Evolutionary conservation across 225 moss, liverwort and hornwort species (phyloP), one percentile per base, ranked within the genome.

Genomic region (Thuidium tamariscinum): DNA sequence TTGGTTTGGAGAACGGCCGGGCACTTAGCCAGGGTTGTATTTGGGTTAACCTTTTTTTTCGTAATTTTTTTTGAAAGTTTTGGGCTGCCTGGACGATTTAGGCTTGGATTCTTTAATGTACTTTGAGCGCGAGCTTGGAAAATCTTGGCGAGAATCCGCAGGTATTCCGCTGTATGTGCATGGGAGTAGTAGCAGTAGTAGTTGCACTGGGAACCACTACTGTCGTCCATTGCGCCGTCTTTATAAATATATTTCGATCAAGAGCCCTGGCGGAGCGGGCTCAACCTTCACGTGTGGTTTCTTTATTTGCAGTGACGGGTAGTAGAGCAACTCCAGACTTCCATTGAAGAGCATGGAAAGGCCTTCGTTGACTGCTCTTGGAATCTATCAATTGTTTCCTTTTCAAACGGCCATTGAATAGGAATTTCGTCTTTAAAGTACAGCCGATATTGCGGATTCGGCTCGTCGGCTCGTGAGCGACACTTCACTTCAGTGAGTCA

Each of bases 151-250:
- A 55, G 52, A 55, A 54, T 52, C 66, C 76, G 86, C 84, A 54
- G 86, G 41, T 84, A n/a, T 89, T 89, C 72, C 83, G 77, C 84
- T 89, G 87, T 87, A 87, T 86, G 65, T 79, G 81, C 30, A 66
- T 70, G 87, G 67, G 81, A 44, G 44, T 16, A 26, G 76, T 46
- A 32, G 62, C 44, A 46, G 80, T 46, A 29, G 79, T 30, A 29
- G 59, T 30, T 57, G 42, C 79, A 20, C 42, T 29, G 80, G 80
- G 57, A 56, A 83, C 70, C 36, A 83, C 57, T 29, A 34, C 66
- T n/a, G 66, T 66, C 37, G 66, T 36, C 73, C 39, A 48, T 62
- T 67, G 59, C 84, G 84, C 89, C 84, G 84, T 84, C 81, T 81
- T 80, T 30, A 12, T 6, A 36, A 6, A 25, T 56, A 77, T 57